A percentile compares a stretch with the other conserved stretches of the same genome.
Evolutionary conservation across 176 grass and related monocot genomes (phyloP).

Genomic region (Oryza punctata): DNA sequence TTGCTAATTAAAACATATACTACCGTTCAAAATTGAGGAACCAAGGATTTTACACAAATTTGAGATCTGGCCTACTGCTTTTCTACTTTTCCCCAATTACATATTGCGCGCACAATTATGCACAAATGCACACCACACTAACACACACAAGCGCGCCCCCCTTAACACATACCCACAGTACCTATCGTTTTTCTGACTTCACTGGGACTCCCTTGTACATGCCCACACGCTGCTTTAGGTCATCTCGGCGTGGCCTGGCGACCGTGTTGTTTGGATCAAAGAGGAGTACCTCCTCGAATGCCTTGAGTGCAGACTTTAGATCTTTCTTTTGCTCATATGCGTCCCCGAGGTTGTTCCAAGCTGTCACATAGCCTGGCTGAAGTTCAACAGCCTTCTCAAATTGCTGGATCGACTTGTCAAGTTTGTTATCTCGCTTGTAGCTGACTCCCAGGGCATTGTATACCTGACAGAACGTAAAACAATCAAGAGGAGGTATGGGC

Average conservation of each 20-base stretch:
- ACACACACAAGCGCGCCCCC: neutral
- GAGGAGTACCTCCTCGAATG: conserved; percentile 88
- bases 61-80: conserved; percentile 38
- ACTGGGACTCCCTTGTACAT: conserved; percentile 83
- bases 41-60: neutral
- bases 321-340: conserved; percentile 85
- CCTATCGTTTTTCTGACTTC: conserved; percentile 69
- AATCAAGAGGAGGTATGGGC: neutral
- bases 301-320: conserved; percentile 65
- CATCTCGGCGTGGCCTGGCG: conserved; percentile 71
- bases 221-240: conserved; percentile 55
- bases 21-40: conserved; percentile 41
- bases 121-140: neutral
- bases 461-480: conserved; percentile 48
- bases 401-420: conserved; percentile 76
- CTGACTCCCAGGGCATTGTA: conserved; percentile 93
- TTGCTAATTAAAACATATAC: neutral
- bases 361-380: conserved; percentile 88
- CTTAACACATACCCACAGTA: neutral
- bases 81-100: neutral
- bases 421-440: conserved; percentile 79
- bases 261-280: conserved; percentile 93
- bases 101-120: neutral
- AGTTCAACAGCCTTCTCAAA: conserved; percentile 90
- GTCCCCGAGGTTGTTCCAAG: conserved; percentile 94